Evolutionary conservation across 257 asterid species (phyloP), one percentile per base, ranked within the genome.

Genomic region (Solanum rostratum): DNA sequence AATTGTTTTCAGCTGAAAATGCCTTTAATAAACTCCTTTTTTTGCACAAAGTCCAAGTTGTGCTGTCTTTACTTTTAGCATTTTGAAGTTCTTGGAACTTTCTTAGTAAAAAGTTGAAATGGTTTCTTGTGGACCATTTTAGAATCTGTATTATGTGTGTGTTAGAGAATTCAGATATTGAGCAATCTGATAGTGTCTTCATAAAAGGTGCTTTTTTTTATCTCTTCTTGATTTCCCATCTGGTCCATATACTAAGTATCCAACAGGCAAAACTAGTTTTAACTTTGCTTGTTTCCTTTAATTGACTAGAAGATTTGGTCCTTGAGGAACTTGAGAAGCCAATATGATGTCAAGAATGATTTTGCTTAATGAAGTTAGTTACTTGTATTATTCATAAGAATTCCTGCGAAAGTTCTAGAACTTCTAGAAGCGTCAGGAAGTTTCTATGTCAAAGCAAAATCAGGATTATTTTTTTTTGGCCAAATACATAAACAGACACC

Each of bases 281-380:
- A 50, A 16, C 62, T 49, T 70, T 5, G 30, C 1, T 39, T 41
- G 29, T 71, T 71, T 5, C 19, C 82, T 50, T 76, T 50, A 50
- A 50, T 76, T 78, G 63, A 50, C 82, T 78, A 9, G 16, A 50
- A 50, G 27, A 50, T 10, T 24, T 78, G 62, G 46, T 79, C 59
- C 82, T 82, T 60, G 43, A 5, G 14, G 43, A 53, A 41, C 80
- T 29, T 62, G 20, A 60, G 33, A 84, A 74, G 86, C 78, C 79
- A 73, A 81, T 62, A n/a, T 57, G 87, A 85, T 70, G 88, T 39
- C 60, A 43, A 13, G 45, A 84, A 50, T 76, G 82, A 76, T 49
- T 76, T 68, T 46, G 15, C 18, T 15, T 49, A 76, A 76, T 76
- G 45, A 76, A 76, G 24, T 76, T 24, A 49, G 82, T 27, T 49